Evolutionary conservation across 2,329 filamentous ascomycete genomes (phyloP), one percentile per base, ranked within the genome.

Genomic region (Sporothrix mexicana): DNA sequence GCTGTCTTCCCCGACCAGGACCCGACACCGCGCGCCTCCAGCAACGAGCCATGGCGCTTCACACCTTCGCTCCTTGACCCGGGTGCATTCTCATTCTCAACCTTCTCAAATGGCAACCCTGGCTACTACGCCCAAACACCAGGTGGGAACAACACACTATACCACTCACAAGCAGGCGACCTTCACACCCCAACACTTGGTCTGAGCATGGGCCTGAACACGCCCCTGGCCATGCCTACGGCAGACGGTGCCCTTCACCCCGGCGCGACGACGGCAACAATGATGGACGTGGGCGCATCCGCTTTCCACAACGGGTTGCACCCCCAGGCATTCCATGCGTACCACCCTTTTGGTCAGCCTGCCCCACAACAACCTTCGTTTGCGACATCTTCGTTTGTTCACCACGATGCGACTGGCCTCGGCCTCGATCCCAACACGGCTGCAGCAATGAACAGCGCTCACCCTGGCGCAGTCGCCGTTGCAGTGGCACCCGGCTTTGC

Each of bases 31-130:
- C 89, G 92, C 80, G 92, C 91, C 20, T 88, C 92, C 57, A 68
- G 72, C 49, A 90, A 92, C 78, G 94, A 98, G 77, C 90, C 88
- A 77, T 96, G 95, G 91, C 89, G 92, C 76, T 94, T 97, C 79
- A 97, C 95, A 2, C 94, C 95, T 3, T 96, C 94, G 25, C 85
- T 97, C 73, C 88, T 98, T 79, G 95, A 98, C 79, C 90, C 94
- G 20, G 94, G 92, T 80, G 92, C 93, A 43, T 93, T 93, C 80
- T 89, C 90, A 30, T 98, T 97, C 82, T 87, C 90, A 74, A 87
- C 87, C 72, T 95, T 97, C 79, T 90, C 92, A 76, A 93, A 93
- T 81, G 92, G 95, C 76, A 88, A 92, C 62, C 88, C 8, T 36
- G 67, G 91, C 15, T 96, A 96, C 82, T 98, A 97, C 82, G 95